A percentile compares a stretch with the other conserved stretches of the same genome.
These are phyloP conservation scores for Mucor saturninus DNA, from an alignment of 371 early-diverging fungal species.

Conservation along the genomic window DNA sequence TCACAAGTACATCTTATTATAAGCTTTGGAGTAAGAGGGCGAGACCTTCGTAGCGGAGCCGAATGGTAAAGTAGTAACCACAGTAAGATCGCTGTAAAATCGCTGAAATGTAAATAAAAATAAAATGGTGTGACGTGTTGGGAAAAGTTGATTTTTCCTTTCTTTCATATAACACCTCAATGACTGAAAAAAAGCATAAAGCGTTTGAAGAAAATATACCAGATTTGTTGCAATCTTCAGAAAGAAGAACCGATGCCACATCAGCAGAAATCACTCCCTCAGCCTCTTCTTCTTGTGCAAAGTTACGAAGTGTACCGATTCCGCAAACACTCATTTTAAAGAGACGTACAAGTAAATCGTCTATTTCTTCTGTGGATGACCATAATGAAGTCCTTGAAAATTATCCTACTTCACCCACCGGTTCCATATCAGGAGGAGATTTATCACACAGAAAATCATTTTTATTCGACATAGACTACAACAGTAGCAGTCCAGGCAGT, in stretches of 20 bases:
- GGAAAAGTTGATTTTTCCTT: background rate
- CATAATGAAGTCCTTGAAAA: background rate
- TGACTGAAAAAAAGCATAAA: background rate
- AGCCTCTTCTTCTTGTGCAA: conserved; percentile 14
- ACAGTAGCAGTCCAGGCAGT: conserved; percentile 31
- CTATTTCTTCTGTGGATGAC: conserved; percentile 38
- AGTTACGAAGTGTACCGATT: conserved; percentile 46
- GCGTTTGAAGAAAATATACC: conserved; percentile 1
- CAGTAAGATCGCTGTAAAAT: too few species aligned
- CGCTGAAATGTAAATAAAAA: too few species aligned
- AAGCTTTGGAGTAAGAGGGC: too few species aligned
- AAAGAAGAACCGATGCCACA: conserved; percentile 22
- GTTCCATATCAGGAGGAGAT: conserved; percentile 18
- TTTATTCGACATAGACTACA: conserved; percentile 27
- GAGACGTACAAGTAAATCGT: conserved; percentile 41
- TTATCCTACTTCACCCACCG: conserved; percentile 26
- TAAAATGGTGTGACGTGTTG: conserved; percentile 2
- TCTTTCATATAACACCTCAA: background rate
- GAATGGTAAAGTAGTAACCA: background rate
- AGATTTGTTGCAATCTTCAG: conserved; percentile 14
- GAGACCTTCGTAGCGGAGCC: too few species aligned
- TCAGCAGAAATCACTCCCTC: conserved; percentile 28
- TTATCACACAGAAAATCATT: conserved; percentile 22
- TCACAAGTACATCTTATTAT: too few species aligned
- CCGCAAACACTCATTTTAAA: conserved; percentile 48